These are phyloP conservation scores for Colletotrichum eleusines DNA, from an alignment of 2,329 filamentous ascomycete species.

Conservation along the genomic window DNA sequence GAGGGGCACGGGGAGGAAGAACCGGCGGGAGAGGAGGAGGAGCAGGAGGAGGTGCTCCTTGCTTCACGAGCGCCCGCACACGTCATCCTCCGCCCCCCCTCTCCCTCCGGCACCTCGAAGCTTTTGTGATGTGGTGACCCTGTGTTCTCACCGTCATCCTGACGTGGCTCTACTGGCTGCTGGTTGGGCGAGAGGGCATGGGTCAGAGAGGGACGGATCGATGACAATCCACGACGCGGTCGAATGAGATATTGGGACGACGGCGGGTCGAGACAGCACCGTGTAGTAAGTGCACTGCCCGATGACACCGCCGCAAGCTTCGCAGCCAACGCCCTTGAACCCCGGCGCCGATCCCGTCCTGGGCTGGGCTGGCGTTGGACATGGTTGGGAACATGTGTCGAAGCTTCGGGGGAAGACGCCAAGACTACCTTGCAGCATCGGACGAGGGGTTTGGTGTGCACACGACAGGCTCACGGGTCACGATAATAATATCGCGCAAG, in stretches of 20 bases:
- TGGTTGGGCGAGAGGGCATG: not conserved
- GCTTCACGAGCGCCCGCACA: not conserved
- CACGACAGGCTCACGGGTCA: conserved; percentile 1
- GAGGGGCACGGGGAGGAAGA: not conserved
- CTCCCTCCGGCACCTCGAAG: not conserved
- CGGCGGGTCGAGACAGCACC: not conserved
- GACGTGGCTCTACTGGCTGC: not conserved
- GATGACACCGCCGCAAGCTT: not conserved
- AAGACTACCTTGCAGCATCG: conserved; percentile 25
- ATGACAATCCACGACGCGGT: not conserved
- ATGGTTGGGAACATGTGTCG: conserved; percentile 1
- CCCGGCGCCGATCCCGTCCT: not conserved
- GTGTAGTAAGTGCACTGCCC: no score
- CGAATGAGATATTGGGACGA: not conserved
- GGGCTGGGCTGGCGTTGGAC: not conserved
- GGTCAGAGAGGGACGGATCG: not conserved
- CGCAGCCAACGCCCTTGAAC: not conserved
- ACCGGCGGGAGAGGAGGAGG: not conserved
- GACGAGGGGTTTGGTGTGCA: not conserved
- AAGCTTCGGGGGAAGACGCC: conserved; percentile 25
- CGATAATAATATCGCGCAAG: not conserved
- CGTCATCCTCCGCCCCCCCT: not conserved
- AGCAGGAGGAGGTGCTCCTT: not conserved
- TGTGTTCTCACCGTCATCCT: not conserved
- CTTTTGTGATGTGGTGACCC: not conserved